Evolutionary conservation across 2,329 filamentous ascomycete genomes (phyloP), one percentile per base, ranked within the genome.

Genomic region (Aspergillus aculeatinus): DNA sequence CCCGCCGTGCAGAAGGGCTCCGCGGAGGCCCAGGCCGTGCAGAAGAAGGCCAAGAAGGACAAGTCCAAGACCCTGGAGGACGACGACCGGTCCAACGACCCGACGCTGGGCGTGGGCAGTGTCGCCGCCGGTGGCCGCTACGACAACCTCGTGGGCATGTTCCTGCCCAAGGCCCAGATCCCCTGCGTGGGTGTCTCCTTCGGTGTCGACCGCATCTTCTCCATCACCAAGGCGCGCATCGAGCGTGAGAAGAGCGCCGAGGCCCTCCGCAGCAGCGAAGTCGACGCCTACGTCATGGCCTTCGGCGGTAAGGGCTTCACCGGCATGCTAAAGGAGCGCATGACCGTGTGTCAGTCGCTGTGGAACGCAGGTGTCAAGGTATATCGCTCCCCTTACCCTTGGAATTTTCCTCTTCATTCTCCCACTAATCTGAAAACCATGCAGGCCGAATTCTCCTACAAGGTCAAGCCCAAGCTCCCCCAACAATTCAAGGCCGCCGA

Each of bases 231-330:
- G 76, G 88, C 91, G 12, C 84, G 88, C 52, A 83, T 91, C 74
- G 86, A 85, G 63, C 85, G 83, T 39, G 86, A 85, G 63, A 80
- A 59, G 85, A 84, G 69, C 83, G 80, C 57, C 76, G 78, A n/a
- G 76, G 82, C 21, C 67, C 78, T 31, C 79, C 82, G 90, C 64
- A 82, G 83, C 65, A 92, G 88, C 70, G 90, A 95, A 68, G 89
- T 93, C 2, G 93, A 98, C 72, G 92, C 93, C 50, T 97, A 87
- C 77, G 89, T 98, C 70, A 98, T 98, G 92, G 92, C 92, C 0
- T 92, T 97, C 71, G 93, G 92, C 57, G 90, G 91, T 56, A 94
- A 93, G 77, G 90, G 88, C 21, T 94, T 93, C 76, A 89, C 84
- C 16, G 92, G 91, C 50, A 81, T 96, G 64, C 79, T 96, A 57